Base-by-base conservation (phyloP, 306 rosid species). In the Vigna unguiculata region DNA sequence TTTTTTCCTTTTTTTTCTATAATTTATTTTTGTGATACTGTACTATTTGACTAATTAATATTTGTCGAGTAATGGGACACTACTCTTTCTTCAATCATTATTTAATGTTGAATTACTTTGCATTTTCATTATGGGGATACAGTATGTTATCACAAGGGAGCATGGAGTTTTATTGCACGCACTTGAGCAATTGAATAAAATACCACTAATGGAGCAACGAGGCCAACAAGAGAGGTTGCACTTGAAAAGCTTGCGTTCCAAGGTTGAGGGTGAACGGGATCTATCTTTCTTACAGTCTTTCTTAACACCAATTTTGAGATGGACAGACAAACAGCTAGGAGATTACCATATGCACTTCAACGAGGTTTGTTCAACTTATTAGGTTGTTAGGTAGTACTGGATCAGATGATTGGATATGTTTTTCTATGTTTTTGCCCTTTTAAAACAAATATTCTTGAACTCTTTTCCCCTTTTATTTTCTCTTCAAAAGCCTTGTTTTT, bases 221-320 rank as follows among this genome's bases (percentile, higher is more conserved):
- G 98, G 98, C 40, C 92, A 88, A 74, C 98, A 92, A 66, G 98
- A 95, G 90, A 90, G 97, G 84, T 74, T 82, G 78, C 96, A 92
- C 72, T 85, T 92, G 82, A 92, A 90, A 83, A 88, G 88, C 88
- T 83, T 95, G 91, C 86, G 38, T 82, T 85, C 91, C 61, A 87
- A 87, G 78, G 80, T 90, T 78, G 97, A 95, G 64, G 88, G 90
- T 48, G 87, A 78, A 74, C 86, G 74, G 59, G 93, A 92, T 30
- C 60, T 87, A 72, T 87, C 97, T 78, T 92, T 95, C 89, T 82
- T 95, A 76, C 93, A 84, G 78, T 86, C 98, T 81, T 90, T 88
- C 85, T 86, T 95, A 82, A 85, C 84, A 59, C 98, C 98, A 67
- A 83, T 92, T 80, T 94, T 83, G 79, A 87, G 83, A 72, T 95